Conservation (phyloP, 2,329 filamentous ascomycete species). For the Trichoderma sp. region DNA sequence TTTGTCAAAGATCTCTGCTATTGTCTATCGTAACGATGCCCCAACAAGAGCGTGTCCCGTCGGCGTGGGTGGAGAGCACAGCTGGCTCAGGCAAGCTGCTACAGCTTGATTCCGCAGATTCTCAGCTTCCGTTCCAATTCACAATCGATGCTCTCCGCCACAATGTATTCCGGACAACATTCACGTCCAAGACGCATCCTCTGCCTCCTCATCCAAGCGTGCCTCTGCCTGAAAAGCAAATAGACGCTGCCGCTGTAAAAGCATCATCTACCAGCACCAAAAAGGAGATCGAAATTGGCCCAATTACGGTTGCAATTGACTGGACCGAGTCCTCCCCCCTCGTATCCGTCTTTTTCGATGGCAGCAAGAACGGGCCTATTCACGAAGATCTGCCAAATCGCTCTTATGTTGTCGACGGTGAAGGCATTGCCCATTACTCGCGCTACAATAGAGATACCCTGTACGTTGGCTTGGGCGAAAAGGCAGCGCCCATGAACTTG, state of each 20-base stretch:
- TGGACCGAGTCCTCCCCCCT: conserved; percentile 58
- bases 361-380: conserved; percentile 49
- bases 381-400: conserved; percentile 65
- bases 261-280: conserved; percentile 31
- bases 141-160: conserved; percentile 62
- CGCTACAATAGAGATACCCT: conserved; percentile 62
- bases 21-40: conserved; percentile 28
- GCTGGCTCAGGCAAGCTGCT: conserved; percentile 27
- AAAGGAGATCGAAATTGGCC: conserved; percentile 49
- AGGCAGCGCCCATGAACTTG: conserved; percentile 72
- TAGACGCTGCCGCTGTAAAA: conserved; percentile 33
- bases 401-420: conserved; percentile 64
- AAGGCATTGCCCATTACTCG: conserved; percentile 66
- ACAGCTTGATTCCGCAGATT: conserved; percentile 30
- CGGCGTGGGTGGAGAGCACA: conserved; percentile 35
- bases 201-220: conserved; percentile 67
- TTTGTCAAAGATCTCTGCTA: background rate
- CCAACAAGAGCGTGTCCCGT: conserved; percentile 36
- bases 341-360: conserved; percentile 54
- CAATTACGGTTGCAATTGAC: conserved; percentile 57
- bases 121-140: conserved; percentile 53
- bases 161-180: conserved; percentile 69
- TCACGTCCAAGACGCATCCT: conserved; percentile 62
- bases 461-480: conserved; percentile 72
- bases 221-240: conserved; percentile 41